A percentile compares a stretch with the other conserved stretches of the same genome.
Conservation (phyloP, 352 stramenopile species). For the Globisporangium abappressorium region DNA sequence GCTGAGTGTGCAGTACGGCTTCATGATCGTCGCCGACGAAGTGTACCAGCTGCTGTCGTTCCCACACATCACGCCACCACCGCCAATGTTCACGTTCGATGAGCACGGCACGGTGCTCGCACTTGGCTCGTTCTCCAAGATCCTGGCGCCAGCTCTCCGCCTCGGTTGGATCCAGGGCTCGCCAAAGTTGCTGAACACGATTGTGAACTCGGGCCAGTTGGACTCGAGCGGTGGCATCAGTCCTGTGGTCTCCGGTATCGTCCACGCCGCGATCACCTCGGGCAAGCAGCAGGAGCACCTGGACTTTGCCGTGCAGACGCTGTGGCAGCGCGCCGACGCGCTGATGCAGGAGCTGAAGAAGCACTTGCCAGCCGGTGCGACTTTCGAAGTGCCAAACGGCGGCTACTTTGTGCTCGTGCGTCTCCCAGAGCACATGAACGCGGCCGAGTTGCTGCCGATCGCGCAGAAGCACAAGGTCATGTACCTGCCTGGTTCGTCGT, state of each 20-base stretch:
- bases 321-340: constrained; percentile 71
- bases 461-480: constrained; percentile 87
- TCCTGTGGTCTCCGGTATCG: constrained; percentile 88
- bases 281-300: constrained; percentile 75
- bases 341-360: constrained; percentile 77
- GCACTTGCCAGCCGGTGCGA: constrained; percentile 47
- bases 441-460: constrained; percentile 68
- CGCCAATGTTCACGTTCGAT: constrained; percentile 85
- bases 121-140: constrained; percentile 95
- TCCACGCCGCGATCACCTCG: constrained; percentile 68
- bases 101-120: constrained; percentile 79
- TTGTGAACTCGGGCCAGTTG: constrained; percentile 87
- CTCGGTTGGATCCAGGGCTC: constrained; percentile 87
- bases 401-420: constrained; percentile 90
- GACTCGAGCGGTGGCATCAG: constrained; percentile 92
- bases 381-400: constrained; percentile 78
- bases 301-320: constrained; percentile 65
- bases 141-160: constrained; percentile 89
- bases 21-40: constrained; percentile 92
- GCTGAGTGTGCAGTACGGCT: constrained; percentile 87
- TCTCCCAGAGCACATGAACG: constrained; percentile 73
- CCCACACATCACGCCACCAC: constrained; percentile 75
- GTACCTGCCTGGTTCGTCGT: constrained; percentile 80
- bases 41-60: constrained; percentile 96
- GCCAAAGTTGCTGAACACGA: constrained; percentile 62